These are phyloP conservation scores for Arachis hypogaea DNA, from an alignment of 306 rosid genomes.

Conservation along the genomic window DNA sequence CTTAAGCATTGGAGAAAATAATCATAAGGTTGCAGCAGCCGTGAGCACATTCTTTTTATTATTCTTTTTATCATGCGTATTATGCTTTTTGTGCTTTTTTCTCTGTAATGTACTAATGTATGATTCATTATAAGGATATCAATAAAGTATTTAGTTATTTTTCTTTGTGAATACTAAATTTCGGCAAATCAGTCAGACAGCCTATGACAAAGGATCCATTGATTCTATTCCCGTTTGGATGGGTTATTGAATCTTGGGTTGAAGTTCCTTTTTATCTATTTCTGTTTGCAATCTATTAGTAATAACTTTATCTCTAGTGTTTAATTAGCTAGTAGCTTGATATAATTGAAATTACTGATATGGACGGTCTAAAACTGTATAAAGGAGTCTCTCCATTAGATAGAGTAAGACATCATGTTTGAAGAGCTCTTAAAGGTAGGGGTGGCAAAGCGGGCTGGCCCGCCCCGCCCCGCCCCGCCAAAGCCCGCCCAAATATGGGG, in stretches of 20 bases:
- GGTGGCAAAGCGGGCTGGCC: too few relatives aligned
- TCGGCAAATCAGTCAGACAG: not conserved
- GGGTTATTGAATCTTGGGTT: not conserved
- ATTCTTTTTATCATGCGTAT: not conserved
- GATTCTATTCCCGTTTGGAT: not conserved
- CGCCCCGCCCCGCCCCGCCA: too few relatives aligned
- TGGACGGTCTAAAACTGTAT: too few relatives aligned
- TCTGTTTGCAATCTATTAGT: too few relatives aligned
- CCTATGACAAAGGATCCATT: not conserved
- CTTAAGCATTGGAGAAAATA: not conserved
- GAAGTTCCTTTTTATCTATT: too few relatives aligned
- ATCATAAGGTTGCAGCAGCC: conserved; percentile 4
- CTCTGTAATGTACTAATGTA: not conserved
- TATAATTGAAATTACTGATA: too few relatives aligned
- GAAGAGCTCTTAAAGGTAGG: too few relatives aligned
- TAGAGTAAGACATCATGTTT: too few relatives aligned
- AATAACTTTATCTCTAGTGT: too few relatives aligned
- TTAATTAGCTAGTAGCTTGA: too few relatives aligned
- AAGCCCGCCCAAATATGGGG: too few relatives aligned
- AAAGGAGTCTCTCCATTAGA: too few relatives aligned
- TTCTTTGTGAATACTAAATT: not conserved
- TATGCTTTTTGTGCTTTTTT: not conserved
- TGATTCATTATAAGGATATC: conserved; percentile 1
- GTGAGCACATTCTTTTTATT: not conserved
- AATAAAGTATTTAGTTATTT: not conserved